phyloP scores from a whole-genome alignment of 1,284 basidiomycete genomes.

The Moesziomyces globuligerus region DNA sequence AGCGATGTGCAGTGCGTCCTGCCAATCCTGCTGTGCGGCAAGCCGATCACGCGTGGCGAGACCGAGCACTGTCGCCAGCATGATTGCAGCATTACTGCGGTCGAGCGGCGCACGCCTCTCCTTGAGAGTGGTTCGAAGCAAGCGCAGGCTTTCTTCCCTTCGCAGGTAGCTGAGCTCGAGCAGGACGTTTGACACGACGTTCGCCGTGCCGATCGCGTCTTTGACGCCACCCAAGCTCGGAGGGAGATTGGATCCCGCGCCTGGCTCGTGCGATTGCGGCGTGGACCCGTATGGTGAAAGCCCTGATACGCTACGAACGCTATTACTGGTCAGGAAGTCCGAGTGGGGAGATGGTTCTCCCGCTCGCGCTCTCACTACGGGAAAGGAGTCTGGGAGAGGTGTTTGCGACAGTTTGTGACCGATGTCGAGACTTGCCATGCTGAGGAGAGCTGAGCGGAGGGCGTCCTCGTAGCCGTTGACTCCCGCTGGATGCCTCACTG shows the following conservation, averaged over 20 bases:
- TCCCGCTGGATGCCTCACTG: conserved; percentile 30
- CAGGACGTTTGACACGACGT: conserved; percentile 35
- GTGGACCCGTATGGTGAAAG: conserved; percentile 5
- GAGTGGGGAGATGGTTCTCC: conserved; percentile 10
- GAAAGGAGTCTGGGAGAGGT: conserved; percentile 33
- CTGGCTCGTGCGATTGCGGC: background rate
- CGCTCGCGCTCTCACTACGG: conserved; percentile 3
- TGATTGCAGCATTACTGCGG: conserved; percentile 33
- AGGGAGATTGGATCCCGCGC: background rate
- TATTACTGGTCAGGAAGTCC: background rate
- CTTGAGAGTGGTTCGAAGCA: conserved; percentile 33
- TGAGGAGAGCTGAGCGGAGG: conserved; percentile 35
- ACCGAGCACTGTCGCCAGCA: conserved; percentile 44
- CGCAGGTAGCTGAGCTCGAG: conserved; percentile 43
- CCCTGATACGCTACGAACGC: background rate
- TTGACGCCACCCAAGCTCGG: conserved; percentile 2
- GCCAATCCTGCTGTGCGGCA: conserved; percentile 45
- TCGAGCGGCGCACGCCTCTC: conserved; percentile 30
- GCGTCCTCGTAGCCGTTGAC: conserved; percentile 41
- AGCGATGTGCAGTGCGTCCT: conserved; percentile 35
- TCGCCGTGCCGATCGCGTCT: conserved; percentile 4
- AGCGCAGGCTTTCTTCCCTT: conserved; percentile 29
- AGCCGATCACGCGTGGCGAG: conserved; percentile 37
- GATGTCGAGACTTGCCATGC: conserved; percentile 43
- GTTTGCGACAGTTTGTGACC: conserved; percentile 38